Evolutionary conservation across 495 filamentous ascomycete species (phyloP), one percentile per base, ranked within the genome.

Genomic region (Amphirosellinia nigrospora): DNA sequence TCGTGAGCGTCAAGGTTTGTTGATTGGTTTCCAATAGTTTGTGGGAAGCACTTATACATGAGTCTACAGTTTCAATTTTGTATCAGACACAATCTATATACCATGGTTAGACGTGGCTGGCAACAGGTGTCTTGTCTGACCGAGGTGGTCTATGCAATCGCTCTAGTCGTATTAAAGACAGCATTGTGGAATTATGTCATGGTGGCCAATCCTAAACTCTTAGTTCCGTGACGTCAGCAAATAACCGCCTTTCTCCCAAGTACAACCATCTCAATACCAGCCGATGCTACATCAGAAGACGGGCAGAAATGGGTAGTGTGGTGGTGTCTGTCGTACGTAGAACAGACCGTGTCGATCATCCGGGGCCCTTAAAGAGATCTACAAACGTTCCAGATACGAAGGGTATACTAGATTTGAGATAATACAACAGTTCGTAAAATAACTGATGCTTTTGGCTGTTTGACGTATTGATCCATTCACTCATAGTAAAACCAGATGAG

Each of bases 191-290:
- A 53, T 53, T 65, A 65, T 65, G 63, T 65, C 63, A 65, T 65
- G 46, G 63, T 65, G 46, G 46, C 63, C 36, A 52, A 39, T 36
- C n/a, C 15, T 4, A 36, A 34, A 15, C 32, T 46, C 36, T 38
- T 46, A 46, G 60, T 11, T 65, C 21, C n/a, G 63, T 65, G 63
- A 65, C 63, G 63, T 65, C 63, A 65, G 60, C 39, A 32, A 16
- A 16, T 32, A 63, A 63, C n/a, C 39, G 39, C 11, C 58, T 11
- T 26, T 61, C 34, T n/a, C n/a, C n/a, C n/a, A n/a, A n/a, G n/a
- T 28, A 61, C 58, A 28, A n/a, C 34, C 32, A 39, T 32, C 28
- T 61, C 58, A 46, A 45, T 50, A 38, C 43, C 41, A n/a, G n/a
- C n/a, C n/a, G 43, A 45, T 38, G 11, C 60, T 45, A 34, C 39